A percentile compares a stretch with the other conserved stretches of the same genome.
These are phyloP conservation scores for Suillus cothurnatus DNA, from an alignment of 768 basidiomycete genomes.

Conservation along the genomic window DNA sequence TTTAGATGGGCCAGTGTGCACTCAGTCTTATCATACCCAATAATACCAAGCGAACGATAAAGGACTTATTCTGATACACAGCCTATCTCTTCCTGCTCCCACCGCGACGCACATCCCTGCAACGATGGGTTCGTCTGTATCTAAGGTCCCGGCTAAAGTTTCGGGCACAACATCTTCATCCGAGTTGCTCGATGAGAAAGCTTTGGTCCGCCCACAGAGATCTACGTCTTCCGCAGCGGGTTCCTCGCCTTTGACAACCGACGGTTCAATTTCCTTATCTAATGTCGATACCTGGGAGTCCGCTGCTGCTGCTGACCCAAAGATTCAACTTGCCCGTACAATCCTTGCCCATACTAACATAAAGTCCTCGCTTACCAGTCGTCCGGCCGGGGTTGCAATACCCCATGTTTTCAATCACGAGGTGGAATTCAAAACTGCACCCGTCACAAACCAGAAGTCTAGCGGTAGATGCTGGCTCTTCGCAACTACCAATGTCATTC, in stretches of 20 bases:
- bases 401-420: constrained; percentile 82
- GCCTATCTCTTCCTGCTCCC: not conserved
- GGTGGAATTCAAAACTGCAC: constrained; percentile 79
- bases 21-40: not conserved
- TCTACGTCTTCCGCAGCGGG: not conserved
- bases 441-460: constrained; percentile 84
- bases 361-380: constrained; percentile 60
- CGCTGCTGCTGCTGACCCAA: constrained; percentile 53
- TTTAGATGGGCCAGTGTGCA: too few relatives aligned
- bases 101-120: not conserved
- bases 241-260: constrained; percentile 41
- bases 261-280: constrained; percentile 61
- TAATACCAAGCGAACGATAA: constrained; percentile 5
- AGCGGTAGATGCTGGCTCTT: constrained; percentile 97
- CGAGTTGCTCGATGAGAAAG: constrained; percentile 33
- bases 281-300: constrained; percentile 73
- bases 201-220: not conserved
- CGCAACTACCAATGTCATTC: constrained; percentile 84
- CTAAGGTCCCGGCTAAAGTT: constrained; percentile 25
- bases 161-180: constrained; percentile 1
- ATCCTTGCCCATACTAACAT: constrained; percentile 74
- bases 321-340: constrained; percentile 73
- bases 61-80: not conserved
- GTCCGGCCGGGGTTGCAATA: constrained; percentile 62
- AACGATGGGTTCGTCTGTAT: constrained; percentile 28